Conservation (phyloP, 768 basidiomycete species). For the Russula foetens region DNA sequence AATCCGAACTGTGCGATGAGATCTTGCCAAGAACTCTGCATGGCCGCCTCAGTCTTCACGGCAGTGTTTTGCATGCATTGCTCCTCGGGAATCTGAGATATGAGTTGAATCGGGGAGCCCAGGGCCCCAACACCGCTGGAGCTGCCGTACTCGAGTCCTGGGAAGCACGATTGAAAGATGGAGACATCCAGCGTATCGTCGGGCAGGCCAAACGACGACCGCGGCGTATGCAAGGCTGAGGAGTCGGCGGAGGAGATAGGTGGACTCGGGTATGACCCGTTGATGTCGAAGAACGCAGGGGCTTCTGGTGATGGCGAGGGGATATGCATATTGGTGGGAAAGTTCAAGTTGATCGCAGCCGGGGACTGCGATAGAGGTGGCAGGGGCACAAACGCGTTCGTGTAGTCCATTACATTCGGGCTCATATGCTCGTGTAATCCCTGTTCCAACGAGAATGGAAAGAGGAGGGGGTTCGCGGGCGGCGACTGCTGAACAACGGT, state of each 20-base stretch:
- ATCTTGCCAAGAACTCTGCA: slow-evolving; percentile 22
- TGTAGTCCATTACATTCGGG: slow-evolving; percentile 56
- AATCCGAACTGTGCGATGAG: slow-evolving; percentile 28
- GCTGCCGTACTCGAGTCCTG: slow-evolving; percentile 13
- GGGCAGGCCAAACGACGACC: background rate
- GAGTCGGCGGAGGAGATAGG: slow-evolving; percentile 2
- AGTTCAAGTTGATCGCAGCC: background rate
- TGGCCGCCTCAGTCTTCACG: slow-evolving; percentile 30
- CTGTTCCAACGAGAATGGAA: slow-evolving; percentile 59
- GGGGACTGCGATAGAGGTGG: background rate
- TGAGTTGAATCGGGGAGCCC: slow-evolving; percentile 13
- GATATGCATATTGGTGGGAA: background rate
- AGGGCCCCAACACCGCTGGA: background rate
- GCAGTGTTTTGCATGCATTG: slow-evolving; percentile 23
- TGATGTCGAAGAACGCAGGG: slow-evolving; percentile 9
- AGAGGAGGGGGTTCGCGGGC: slow-evolving; percentile 57
- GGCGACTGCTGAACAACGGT: slow-evolving; percentile 51
- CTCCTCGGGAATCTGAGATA: slow-evolving; percentile 7
- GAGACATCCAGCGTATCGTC: slow-evolving; percentile 9
- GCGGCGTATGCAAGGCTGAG: slow-evolving; percentile 8
- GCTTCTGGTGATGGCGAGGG: slow-evolving; percentile 1
- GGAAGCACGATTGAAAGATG: slow-evolving; percentile 13
- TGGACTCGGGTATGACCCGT: slow-evolving; percentile 15
- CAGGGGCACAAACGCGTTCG: slow-evolving; percentile 47
- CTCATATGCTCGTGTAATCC: slow-evolving; percentile 44